Evolutionary conservation across 73 alveolate genomes (phyloP).

Genomic region (Halteria grandinella): DNA sequence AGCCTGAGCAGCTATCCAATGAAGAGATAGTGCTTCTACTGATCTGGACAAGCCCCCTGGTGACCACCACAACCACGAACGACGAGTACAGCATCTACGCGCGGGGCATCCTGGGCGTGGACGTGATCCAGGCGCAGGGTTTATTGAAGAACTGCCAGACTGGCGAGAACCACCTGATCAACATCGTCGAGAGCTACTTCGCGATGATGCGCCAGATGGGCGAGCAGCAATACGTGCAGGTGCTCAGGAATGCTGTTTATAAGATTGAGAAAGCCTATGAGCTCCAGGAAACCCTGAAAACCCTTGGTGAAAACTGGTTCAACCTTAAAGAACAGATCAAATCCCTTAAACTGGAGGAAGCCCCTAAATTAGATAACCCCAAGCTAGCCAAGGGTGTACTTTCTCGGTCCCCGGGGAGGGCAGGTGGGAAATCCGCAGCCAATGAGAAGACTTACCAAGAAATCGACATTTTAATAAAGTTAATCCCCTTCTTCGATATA

Average conservation of each 20-base stretch:
- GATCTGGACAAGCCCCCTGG: slow-evolving; percentile 58
- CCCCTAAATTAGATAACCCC: slow-evolving; percentile 44
- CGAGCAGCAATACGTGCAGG: slow-evolving; percentile 5
- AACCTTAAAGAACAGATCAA: slow-evolving; percentile 44
- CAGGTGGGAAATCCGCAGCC: too few relatives aligned
- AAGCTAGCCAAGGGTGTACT: slow-evolving; percentile 45
- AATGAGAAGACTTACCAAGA: slow-evolving; percentile 15
- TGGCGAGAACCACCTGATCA: slow-evolving; percentile 33
- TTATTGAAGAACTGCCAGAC: slow-evolving; percentile 27
- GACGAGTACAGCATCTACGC: slow-evolving; percentile 54
- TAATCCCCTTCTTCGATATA: slow-evolving; percentile 44
- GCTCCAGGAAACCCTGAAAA: not conserved
- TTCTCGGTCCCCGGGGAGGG: too few relatives aligned
- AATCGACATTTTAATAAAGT: slow-evolving; percentile 36
- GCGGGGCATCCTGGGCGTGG: slow-evolving; percentile 47
- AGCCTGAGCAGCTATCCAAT: slow-evolving; percentile 18
- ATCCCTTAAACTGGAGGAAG: slow-evolving; percentile 32
- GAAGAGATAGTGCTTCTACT: slow-evolving; percentile 30
- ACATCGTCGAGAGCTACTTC: slow-evolving; percentile 44
- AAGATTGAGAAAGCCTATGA: slow-evolving; percentile 40
- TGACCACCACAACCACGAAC: slow-evolving; percentile 19
- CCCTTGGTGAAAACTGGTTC: slow-evolving; percentile 57
- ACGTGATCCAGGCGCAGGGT: slow-evolving; percentile 51
- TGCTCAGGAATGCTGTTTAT: slow-evolving; percentile 56
- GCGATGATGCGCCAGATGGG: not conserved